Conservation (phyloP, 208 protist species). For the Leishmania guyanensis region DNA sequence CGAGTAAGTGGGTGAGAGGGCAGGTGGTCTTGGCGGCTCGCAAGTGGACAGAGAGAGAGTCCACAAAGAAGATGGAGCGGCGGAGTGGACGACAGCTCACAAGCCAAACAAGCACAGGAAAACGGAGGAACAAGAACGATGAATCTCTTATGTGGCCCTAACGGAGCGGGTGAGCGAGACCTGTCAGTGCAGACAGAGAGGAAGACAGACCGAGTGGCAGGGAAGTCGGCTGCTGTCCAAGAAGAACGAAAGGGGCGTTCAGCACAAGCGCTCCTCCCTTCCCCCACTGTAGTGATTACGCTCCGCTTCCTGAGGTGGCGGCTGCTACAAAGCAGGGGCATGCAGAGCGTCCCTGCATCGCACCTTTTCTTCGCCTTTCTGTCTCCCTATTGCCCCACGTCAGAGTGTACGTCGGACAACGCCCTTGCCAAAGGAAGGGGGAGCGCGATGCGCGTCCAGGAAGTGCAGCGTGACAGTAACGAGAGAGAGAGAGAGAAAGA, state of each 20-base stretch:
- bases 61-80: background rate
- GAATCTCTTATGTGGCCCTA: background rate
- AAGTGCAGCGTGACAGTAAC: background rate
- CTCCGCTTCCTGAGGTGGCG: background rate
- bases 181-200: background rate
- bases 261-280: background rate
- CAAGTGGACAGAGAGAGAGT: background rate
- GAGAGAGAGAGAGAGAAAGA: constrained; percentile 1
- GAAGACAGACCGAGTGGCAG: background rate
- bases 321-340: background rate
- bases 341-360: background rate
- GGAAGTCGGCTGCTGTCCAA: background rate
- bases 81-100: background rate
- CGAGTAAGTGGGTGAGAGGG: background rate
- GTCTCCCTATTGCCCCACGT: background rate
- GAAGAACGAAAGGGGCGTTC: background rate
- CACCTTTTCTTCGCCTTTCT: background rate
- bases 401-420: background rate
- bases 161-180: background rate
- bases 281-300: background rate
- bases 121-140: background rate
- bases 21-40: background rate
- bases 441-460: background rate
- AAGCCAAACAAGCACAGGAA: background rate
- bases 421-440: background rate